These are phyloP conservation scores for Leccinum longicurvipes DNA, from an alignment of 768 basidiomycete species.

Conservation along the genomic window DNA sequence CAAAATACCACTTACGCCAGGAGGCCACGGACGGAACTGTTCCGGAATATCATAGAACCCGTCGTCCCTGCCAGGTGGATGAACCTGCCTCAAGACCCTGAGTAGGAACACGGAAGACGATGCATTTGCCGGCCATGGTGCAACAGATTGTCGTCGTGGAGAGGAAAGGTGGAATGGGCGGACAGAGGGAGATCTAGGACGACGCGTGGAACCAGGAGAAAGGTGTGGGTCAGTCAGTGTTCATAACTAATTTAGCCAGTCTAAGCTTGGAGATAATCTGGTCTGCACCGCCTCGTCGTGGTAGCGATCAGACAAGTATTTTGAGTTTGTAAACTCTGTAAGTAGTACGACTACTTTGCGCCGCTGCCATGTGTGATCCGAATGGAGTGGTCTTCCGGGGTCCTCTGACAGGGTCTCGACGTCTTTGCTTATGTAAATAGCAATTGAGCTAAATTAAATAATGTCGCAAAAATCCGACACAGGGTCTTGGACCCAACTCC, in stretches of 20 bases:
- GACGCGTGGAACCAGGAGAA: too few relatives aligned
- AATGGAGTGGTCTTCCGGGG: not conserved
- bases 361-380: not conserved
- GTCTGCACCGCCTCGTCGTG: not conserved
- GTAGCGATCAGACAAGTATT: not conserved
- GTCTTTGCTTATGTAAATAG: not conserved
- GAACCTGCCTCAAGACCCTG: conserved; percentile 34
- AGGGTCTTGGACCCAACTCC: not conserved
- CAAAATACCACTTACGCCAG: conserved; percentile 5
- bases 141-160: not conserved
- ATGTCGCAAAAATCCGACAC: not conserved
- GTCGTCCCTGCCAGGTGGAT: conserved; percentile 17
- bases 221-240: not conserved
- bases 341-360: too few relatives aligned
- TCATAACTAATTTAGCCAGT: not conserved
- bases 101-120: conserved; percentile 16
- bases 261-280: too few relatives aligned
- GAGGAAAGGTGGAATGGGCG: not conserved
- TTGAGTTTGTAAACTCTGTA: not conserved
- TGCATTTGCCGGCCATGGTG: conserved; percentile 7
- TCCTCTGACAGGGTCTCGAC: not conserved
- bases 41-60: conserved; percentile 6
- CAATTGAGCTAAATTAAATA: not conserved
- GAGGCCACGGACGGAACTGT: conserved; percentile 10
- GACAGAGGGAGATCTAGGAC: not conserved